phyloP scores from a whole-genome alignment of 192 early-diverging fungal species.

The Coemansia sp. region DNA sequence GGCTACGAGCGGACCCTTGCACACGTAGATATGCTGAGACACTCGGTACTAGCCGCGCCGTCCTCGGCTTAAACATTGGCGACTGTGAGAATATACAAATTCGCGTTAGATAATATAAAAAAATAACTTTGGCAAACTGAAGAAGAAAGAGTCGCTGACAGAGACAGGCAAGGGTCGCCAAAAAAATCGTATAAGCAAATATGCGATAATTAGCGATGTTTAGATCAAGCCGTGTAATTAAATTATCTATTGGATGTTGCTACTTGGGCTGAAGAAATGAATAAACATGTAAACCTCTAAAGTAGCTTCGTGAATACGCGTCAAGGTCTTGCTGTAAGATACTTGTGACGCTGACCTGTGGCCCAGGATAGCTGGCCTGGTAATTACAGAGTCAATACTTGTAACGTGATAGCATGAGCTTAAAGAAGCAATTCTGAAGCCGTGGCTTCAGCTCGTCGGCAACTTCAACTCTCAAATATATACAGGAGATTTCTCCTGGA shows the following conservation, averaged over 20 bases:
- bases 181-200: no score
- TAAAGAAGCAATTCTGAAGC: neutral
- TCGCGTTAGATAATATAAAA: no score
- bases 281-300: neutral
- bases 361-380: no score
- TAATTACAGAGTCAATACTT: neutral
- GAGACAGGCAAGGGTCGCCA: neutral
- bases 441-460: neutral
- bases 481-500: neutral
- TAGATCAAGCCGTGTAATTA: neutral
- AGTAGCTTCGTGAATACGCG: neutral
- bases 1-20: neutral
- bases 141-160: neutral
- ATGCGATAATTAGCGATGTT: neutral
- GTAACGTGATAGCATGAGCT: neutral
- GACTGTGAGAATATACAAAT: neutral
- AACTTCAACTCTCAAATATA: neutral
- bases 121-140: no score
- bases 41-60: neutral
- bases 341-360: no score
- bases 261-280: neutral
- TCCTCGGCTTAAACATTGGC: slow-evolving; percentile 3
- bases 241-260: neutral
- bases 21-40: neutral
- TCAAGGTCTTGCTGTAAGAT: neutral